Base-by-base conservation (phyloP, 768 basidiomycete genomes). In the Tulasnella sp. region DNA sequence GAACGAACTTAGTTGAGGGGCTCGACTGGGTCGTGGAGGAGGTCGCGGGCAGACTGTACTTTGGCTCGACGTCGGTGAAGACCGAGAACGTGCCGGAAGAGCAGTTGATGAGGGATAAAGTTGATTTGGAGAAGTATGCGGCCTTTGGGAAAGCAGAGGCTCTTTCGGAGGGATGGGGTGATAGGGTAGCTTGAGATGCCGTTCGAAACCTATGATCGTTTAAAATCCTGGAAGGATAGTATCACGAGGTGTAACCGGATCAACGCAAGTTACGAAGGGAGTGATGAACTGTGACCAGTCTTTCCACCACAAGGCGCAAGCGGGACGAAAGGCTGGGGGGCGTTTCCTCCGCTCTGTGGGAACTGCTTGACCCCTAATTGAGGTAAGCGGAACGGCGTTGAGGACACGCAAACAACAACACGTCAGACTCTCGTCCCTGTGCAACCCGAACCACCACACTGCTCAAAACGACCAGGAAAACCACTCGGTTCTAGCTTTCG, bases 1-100 rank as follows among this genome's bases (percentile, higher is more conserved):
- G 95, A 16, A 81, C 87, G 72, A 93, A 95, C 78, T 83, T 98
- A 17, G 84, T 92, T 11, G 83, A 87, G 74, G 96, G 95, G 42
- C 84, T 98, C 35, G 88, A 95, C 78, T 98, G 96, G 96, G 86
- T 94, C 32, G 93, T 97, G 19, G 85, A 86, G 41, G 93, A 97
- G 75, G 89, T 98, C 68, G 95, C 93, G 4, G 85, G 86, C 52
- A 85, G 95, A 76, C 82, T 98, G 37, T 97, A 98, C 80, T 97
- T 93, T 81, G 87, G 86, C 77, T 85, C 88, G 26, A 59, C 52
- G 5, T 22, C 52, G 19, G 52, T 59, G 11, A n/a, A n/a, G n/a
- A 14, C 52, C 16, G 5, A 22, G 9, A 59, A 29, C 11, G 52
- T 29, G 4, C 52, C 52, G 52, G 26, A 59, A 59, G 52, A 29